These are phyloP conservation scores for Fusarium lyarnte DNA, from an alignment of 2,329 filamentous ascomycete species.

Conservation along the genomic window DNA sequence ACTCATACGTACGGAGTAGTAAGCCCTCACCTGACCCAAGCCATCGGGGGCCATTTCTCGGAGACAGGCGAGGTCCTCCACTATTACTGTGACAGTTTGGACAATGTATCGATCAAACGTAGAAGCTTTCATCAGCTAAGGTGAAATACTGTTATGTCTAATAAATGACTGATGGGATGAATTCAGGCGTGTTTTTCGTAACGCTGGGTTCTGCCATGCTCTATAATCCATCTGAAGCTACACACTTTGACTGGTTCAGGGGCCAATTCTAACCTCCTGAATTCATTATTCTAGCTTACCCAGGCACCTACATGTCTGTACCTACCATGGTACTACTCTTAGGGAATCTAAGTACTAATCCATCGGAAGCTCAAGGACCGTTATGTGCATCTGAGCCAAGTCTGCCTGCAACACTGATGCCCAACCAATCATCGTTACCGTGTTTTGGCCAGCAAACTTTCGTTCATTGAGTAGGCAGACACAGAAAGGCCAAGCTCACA, in stretches of 20 bases:
- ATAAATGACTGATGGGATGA: background rate
- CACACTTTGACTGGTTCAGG: background rate
- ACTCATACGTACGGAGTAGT: slow-evolving; percentile 18
- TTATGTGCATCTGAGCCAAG: background rate
- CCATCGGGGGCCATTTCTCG: slow-evolving; percentile 33
- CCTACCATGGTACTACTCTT: background rate
- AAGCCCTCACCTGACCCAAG: slow-evolving; percentile 35
- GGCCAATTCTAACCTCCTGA: slow-evolving; percentile 5
- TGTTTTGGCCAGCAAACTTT: slow-evolving; percentile 3
- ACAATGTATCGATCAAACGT: background rate
- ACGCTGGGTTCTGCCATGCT: background rate
- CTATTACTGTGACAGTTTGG: slow-evolving; percentile 8
- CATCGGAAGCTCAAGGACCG: background rate
- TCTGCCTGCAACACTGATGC: background rate
- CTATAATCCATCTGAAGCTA: background rate
- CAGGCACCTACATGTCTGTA: background rate
- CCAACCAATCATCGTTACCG: slow-evolving; percentile 6
- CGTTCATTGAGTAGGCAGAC: background rate
- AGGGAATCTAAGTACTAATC: background rate
- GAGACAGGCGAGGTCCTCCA: slow-evolving; percentile 36
- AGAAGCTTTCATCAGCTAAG: slow-evolving; percentile 4
- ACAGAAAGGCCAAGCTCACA: background rate
- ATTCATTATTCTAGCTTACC: background rate
- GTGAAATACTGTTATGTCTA: background rate
- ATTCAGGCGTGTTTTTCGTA: background rate